Percentiles rank a stretch among this genome's conserved stretches.
These are phyloP conservation scores for Arachis stenosperma DNA, from an alignment of 306 rosid genomes.

Conservation along the genomic window DNA sequence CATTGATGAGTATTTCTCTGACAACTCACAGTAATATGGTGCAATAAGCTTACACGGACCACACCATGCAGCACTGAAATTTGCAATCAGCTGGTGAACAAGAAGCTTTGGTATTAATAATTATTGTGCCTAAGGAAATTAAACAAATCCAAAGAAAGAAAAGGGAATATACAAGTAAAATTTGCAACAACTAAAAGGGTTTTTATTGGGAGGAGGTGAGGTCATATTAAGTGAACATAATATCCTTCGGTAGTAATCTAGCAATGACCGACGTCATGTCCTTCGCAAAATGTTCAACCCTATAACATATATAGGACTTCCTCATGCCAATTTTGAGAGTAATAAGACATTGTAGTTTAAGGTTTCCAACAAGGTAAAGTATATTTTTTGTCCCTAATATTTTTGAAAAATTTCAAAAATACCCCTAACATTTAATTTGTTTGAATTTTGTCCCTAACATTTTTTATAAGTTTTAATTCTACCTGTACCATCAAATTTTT, in stretches of 20 bases:
- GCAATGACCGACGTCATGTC: too few relatives aligned
- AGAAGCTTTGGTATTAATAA: slow-evolving; percentile 29
- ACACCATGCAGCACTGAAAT: slow-evolving; percentile 93
- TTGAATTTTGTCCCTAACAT: too few relatives aligned
- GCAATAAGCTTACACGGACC: slow-evolving; percentile 85
- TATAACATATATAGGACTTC: neutral
- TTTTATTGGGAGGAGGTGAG: too few relatives aligned
- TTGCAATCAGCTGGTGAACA: slow-evolving; percentile 74
- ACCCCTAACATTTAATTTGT: too few relatives aligned
- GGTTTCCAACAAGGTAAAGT: neutral
- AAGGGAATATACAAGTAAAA: neutral
- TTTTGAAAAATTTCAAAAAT: too few relatives aligned
- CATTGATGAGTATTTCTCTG: slow-evolving; percentile 64
- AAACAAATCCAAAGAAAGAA: neutral
- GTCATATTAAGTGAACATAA: neutral
- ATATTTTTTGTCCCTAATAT: too few relatives aligned
- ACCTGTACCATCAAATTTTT: too few relatives aligned
- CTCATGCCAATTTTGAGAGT: slow-evolving; percentile 17
- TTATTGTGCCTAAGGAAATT: neutral
- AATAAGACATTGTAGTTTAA: neutral
- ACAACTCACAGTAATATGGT: slow-evolving; percentile 62
- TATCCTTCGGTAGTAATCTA: too few relatives aligned
- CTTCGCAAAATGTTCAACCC: too few relatives aligned
- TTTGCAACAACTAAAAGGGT: neutral
- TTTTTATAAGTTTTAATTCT: too few relatives aligned